Percentiles rank a stretch among this genome's conserved stretches.
Evolutionary conservation across 257 asterid species (phyloP).

Genomic region (Capsicum baccatum): DNA sequence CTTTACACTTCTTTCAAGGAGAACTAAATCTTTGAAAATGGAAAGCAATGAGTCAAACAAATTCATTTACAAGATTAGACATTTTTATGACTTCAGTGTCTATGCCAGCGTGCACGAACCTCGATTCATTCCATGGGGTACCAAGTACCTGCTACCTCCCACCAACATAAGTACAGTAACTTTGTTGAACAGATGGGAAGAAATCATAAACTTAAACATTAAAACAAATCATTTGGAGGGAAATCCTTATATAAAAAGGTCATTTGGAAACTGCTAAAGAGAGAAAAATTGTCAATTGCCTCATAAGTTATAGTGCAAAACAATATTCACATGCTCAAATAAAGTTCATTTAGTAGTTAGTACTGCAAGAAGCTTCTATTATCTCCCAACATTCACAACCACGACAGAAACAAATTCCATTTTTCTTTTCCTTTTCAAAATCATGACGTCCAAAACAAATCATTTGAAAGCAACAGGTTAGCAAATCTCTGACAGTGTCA

Average conservation of each 20-base stretch:
- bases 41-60: neutral
- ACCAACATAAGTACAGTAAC: neutral
- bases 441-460: neutral
- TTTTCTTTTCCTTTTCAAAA: neutral
- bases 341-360: neutral
- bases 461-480: neutral
- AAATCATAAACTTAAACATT: neutral
- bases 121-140: neutral
- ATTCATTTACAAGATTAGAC: slow-evolving; percentile 11
- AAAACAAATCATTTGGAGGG: neutral
- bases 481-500: neutral
- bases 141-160: neutral
- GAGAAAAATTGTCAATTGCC: neutral
- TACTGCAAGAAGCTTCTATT: neutral
- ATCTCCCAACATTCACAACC: neutral
- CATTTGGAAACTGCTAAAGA: neutral
- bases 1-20: neutral
- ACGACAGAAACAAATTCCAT: neutral
- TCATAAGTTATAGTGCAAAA: neutral
- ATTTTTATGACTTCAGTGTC: neutral
- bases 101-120: neutral
- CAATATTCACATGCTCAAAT: neutral
- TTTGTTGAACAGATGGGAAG: neutral
- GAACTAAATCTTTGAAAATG: neutral
- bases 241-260: neutral